Percentiles rank a stretch among this genome's conserved stretches.
Conservation (phyloP, 495 filamentous ascomycete species). For the Corynascus novoguineensis region DNA sequence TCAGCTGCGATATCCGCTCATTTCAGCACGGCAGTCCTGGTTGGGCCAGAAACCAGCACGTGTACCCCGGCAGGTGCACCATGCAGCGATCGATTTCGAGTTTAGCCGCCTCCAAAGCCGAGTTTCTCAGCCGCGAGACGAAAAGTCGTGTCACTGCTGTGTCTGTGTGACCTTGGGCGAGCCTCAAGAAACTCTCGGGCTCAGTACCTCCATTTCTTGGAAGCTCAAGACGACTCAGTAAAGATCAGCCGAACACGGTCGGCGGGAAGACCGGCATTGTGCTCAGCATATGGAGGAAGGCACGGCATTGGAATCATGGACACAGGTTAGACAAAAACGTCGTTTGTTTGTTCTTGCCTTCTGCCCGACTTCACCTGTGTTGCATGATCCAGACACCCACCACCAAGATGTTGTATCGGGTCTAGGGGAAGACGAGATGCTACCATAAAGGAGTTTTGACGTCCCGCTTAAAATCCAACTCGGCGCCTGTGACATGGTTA, state of each 20-base stretch:
- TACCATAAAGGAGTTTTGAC: too few relatives aligned
- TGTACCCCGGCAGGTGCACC: conserved; percentile 3
- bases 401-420: not conserved
- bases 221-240: not conserved
- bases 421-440: not conserved
- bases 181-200: not conserved
- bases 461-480: not conserved
- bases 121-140: conserved; percentile 2
- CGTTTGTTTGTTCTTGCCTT: too few relatives aligned
- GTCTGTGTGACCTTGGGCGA: conserved; percentile 3
- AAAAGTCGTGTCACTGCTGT: not conserved
- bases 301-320: too few relatives aligned
- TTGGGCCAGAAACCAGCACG: conserved; percentile 7
- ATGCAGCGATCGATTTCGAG: conserved; percentile 5
- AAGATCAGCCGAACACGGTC: not conserved
- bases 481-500: not conserved
- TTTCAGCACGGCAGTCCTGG: not conserved
- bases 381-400: not conserved
- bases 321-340: too few relatives aligned
- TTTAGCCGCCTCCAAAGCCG: not conserved
- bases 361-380: not conserved
- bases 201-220: not conserved
- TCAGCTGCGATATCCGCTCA: not conserved
- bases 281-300: too few relatives aligned
- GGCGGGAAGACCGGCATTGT: not conserved